Conservation (phyloP, 331 rosid species). For the Malus hybrid region DNA sequence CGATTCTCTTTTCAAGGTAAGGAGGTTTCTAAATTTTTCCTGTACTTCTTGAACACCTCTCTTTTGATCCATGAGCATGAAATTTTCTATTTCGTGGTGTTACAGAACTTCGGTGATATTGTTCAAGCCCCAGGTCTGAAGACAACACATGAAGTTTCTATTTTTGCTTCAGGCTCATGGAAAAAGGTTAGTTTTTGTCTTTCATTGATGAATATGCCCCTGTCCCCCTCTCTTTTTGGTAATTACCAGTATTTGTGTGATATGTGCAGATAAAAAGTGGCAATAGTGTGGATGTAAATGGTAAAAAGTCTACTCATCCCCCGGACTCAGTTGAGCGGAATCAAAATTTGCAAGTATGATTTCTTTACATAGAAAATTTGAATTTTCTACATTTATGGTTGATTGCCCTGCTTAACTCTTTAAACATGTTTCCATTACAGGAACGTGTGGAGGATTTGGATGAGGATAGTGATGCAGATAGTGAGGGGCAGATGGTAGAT, state of each 20-base stretch:
- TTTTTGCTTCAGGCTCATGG: constrained; percentile 72
- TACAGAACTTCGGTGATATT: constrained; percentile 57
- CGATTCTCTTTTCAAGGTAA: constrained; percentile 66
- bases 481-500: constrained; percentile 73
- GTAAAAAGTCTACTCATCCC: constrained; percentile 28
- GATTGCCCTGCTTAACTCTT: constrained; percentile 2
- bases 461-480: constrained; percentile 63
- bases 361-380: not conserved
- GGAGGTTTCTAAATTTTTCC: not conserved
- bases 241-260: constrained; percentile 8
- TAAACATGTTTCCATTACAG: constrained; percentile 23
- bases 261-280: constrained; percentile 47
- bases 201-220: not conserved
- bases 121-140: constrained; percentile 59
- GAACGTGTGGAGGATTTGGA: constrained; percentile 34
- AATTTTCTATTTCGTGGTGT: constrained; percentile 10
- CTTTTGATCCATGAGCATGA: constrained; percentile 16
- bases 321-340: constrained; percentile 18
- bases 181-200: constrained; percentile 44
- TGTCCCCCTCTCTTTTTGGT: not conserved
- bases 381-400: not conserved
- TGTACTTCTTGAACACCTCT: not conserved
- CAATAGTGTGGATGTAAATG: constrained; percentile 21
- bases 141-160: constrained; percentile 74
- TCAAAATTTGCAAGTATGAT: constrained; percentile 41